Percentiles rank a stretch among this genome's conserved stretches.
Conservation (phyloP, 495 filamentous ascomycete genomes). For the Annulohypoxylon moriforme region DNA sequence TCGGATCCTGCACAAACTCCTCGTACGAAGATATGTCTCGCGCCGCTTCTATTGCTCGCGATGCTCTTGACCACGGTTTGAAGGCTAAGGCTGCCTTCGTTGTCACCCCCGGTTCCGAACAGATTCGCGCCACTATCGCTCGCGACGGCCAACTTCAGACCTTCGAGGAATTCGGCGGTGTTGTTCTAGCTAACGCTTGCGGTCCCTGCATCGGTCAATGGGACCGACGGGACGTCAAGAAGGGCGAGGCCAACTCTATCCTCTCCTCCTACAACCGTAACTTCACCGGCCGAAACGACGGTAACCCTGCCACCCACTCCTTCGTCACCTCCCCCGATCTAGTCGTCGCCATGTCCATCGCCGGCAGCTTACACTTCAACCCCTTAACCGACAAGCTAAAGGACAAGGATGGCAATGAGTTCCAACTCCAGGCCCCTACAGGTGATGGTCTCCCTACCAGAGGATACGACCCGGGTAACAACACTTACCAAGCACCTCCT, state of each 20-base stretch:
- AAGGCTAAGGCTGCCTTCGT: slow-evolving; percentile 95
- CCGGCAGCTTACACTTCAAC: slow-evolving; percentile 95
- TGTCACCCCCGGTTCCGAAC: slow-evolving; percentile 96
- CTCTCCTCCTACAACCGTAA: slow-evolving; percentile 98
- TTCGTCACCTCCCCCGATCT: slow-evolving; percentile 99
- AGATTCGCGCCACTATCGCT: slow-evolving; percentile 95
- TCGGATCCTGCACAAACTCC: slow-evolving; percentile 99
- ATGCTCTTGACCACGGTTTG: slow-evolving; percentile 92
- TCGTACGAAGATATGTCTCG: slow-evolving; percentile 99
- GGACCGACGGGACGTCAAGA: slow-evolving; percentile 94
- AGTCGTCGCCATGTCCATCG: slow-evolving; percentile 90
- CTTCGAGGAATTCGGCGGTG: slow-evolving; percentile 96
- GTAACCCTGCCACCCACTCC: slow-evolving; percentile 97
- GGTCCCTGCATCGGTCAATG: slow-evolving; percentile 86
- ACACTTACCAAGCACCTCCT: slow-evolving; percentile 98
- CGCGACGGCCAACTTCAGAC: slow-evolving; percentile 96
- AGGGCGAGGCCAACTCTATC: slow-evolving; percentile 97
- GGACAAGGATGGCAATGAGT: slow-evolving; percentile 98
- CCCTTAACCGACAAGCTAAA: slow-evolving; percentile 93
- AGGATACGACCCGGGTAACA: slow-evolving; percentile 91
- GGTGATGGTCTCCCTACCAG: slow-evolving; percentile 82
- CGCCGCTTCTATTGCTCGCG: slow-evolving; percentile 91
- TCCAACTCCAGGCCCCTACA: slow-evolving; percentile 80
- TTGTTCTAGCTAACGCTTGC: slow-evolving; percentile 97
- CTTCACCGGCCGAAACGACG: slow-evolving; percentile 99